phyloP scores from a whole-genome alignment of 1,139 yeast genomes.

The Debaryomycetaceae sp. region DNA sequence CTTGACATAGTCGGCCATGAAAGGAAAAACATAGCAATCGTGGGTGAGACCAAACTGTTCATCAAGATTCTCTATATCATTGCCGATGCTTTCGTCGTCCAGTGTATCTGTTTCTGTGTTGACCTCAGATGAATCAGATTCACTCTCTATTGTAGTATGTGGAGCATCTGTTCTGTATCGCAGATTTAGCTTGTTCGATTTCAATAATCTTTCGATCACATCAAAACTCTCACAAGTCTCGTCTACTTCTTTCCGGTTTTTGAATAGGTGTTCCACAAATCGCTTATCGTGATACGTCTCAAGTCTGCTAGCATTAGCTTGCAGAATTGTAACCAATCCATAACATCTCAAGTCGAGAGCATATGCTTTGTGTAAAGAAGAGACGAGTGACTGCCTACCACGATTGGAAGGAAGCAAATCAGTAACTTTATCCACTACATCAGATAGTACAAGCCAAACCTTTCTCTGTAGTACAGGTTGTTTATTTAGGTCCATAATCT shows the following conservation, averaged over 20 bases:
- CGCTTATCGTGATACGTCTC: conserved; percentile 35
- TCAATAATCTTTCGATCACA: background rate
- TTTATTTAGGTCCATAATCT: background rate
- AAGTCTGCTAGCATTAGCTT: conserved; percentile 23
- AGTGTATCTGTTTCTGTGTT: conserved; percentile 2
- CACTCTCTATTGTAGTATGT: conserved; percentile 1
- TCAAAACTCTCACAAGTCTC: background rate
- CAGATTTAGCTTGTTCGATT: conserved; percentile 1
- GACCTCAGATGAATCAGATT: conserved; percentile 2
- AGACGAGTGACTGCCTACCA: conserved; percentile 47
- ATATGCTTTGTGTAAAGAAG: conserved; percentile 41
- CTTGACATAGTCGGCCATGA: conserved; percentile 47
- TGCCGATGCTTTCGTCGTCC: background rate
- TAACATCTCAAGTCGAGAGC: conserved; percentile 24
- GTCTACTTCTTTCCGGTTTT: conserved; percentile 11
- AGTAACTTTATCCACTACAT: conserved; percentile 19
- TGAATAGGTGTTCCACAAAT: conserved; percentile 33
- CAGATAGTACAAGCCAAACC: conserved; percentile 21
- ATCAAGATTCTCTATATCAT: background rate
- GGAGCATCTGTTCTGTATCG: background rate
- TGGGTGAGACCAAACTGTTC: conserved; percentile 42
- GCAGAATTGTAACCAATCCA: conserved; percentile 21
- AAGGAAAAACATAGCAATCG: conserved; percentile 66
- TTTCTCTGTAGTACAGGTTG: conserved; percentile 6
- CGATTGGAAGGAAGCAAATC: conserved; percentile 53